Evolutionary conservation across 2,329 filamentous ascomycete species (phyloP).

Genomic region (Colletotrichum zoysiae): DNA sequence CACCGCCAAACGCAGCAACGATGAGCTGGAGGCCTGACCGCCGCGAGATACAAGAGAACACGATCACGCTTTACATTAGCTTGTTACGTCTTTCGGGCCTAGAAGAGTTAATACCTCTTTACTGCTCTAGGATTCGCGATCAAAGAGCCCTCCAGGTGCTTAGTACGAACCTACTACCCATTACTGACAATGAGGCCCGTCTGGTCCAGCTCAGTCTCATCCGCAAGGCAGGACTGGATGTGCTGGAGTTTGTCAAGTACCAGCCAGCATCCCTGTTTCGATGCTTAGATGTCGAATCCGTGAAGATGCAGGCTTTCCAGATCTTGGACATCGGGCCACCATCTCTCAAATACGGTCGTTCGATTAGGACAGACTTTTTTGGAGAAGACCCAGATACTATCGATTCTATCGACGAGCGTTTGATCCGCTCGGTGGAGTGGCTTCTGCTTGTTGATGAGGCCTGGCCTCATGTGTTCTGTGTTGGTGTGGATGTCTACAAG

Average conservation of each 20-base stretch:
- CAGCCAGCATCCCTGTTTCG: slow-evolving; percentile 69
- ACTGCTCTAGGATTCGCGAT: slow-evolving; percentile 81
- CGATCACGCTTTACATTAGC: slow-evolving; percentile 85
- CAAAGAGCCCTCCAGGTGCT: slow-evolving; percentile 77
- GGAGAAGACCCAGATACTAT: slow-evolving; percentile 68
- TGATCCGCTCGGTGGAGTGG: slow-evolving; percentile 89
- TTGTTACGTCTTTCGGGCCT: slow-evolving; percentile 79
- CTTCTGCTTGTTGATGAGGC: slow-evolving; percentile 79
- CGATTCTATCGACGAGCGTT: slow-evolving; percentile 72
- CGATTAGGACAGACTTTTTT: slow-evolving; percentile 79
- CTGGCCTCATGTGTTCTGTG: slow-evolving; percentile 77
- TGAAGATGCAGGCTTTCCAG: slow-evolving; percentile 56
- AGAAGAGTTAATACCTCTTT: slow-evolving; percentile 85
- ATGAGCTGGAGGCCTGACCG: slow-evolving; percentile 48
- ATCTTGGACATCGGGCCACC: slow-evolving; percentile 64
- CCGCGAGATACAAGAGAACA: slow-evolving; percentile 74
- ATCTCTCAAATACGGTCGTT: slow-evolving; percentile 69
- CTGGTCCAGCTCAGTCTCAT: slow-evolving; percentile 79
- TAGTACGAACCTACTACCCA: slow-evolving; percentile 80
- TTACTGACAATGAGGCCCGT: slow-evolving; percentile 75
- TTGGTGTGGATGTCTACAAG: slow-evolving; percentile 81
- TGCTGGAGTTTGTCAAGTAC: slow-evolving; percentile 78
- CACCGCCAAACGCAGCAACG: slow-evolving; percentile 51
- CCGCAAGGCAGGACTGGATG: slow-evolving; percentile 78
- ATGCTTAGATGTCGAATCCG: slow-evolving; percentile 55